These are phyloP conservation scores for Sphaceloma murrayae DNA, from an alignment of 2,329 filamentous ascomycete species.

Conservation along the genomic window DNA sequence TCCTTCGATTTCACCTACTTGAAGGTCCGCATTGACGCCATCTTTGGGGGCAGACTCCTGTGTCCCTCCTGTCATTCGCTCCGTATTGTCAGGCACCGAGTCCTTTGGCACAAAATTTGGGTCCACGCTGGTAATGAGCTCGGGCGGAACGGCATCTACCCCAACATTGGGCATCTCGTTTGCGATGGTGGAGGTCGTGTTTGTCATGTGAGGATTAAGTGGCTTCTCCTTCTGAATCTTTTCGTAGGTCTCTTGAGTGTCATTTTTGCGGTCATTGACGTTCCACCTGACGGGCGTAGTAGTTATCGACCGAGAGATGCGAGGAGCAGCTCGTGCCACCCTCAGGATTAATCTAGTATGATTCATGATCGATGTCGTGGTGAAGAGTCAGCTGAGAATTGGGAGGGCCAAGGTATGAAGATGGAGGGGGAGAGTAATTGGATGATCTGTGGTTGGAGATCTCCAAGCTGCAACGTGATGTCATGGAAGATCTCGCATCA, in stretches of 20 bases:
- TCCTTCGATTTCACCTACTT: slow-evolving; percentile 78
- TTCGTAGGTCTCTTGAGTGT: slow-evolving; percentile 46
- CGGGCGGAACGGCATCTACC: slow-evolving; percentile 48
- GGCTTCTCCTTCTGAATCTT: slow-evolving; percentile 48
- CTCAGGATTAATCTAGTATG: slow-evolving; percentile 37
- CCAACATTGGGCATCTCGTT: slow-evolving; percentile 55
- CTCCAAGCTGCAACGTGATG: neutral
- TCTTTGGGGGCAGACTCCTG: slow-evolving; percentile 42
- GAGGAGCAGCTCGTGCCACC: slow-evolving; percentile 35
- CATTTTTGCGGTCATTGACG: slow-evolving; percentile 42
- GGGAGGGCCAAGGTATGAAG: neutral
- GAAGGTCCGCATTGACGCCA: slow-evolving; percentile 55
- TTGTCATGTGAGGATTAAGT: slow-evolving; percentile 53
- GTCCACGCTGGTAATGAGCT: slow-evolving; percentile 49
- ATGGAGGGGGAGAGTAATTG: neutral
- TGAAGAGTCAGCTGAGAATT: neutral
- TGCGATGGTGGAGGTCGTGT: slow-evolving; percentile 53
- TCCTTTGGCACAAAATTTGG: slow-evolving; percentile 50
- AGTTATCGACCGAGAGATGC: slow-evolving; percentile 32
- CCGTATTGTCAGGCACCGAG: slow-evolving; percentile 51
- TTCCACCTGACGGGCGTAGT: slow-evolving; percentile 31
- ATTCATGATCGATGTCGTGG: slow-evolving; percentile 33
- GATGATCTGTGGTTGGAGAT: neutral
- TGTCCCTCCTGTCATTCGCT: slow-evolving; percentile 56
- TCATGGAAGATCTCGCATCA: neutral